These are phyloP conservation scores for Botrytis medusae DNA, from an alignment of 2,329 filamentous ascomycete genomes.

Conservation along the genomic window DNA sequence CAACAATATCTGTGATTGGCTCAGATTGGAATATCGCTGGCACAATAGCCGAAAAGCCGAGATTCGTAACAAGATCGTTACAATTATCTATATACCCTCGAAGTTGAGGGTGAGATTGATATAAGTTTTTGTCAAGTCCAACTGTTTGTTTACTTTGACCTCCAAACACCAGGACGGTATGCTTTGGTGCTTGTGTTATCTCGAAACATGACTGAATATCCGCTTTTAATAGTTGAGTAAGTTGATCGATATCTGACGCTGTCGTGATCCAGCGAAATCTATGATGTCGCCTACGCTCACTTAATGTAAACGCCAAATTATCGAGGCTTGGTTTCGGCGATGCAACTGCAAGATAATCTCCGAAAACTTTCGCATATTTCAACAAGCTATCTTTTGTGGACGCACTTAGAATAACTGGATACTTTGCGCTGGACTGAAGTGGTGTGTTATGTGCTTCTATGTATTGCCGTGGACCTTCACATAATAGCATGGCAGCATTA, in stretches of 20 bases:
- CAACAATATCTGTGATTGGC: constrained; percentile 20
- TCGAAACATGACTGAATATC: background rate
- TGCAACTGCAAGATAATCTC: background rate
- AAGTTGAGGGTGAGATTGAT: constrained; percentile 16
- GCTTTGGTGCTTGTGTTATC: constrained; percentile 23
- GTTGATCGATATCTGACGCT: background rate
- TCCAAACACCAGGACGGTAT: constrained; percentile 42
- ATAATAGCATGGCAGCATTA: constrained; percentile 29
- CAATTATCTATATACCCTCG: constrained; percentile 27
- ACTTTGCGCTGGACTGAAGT: background rate
- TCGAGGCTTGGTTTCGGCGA: background rate
- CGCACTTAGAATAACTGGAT: background rate
- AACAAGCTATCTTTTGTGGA: background rate
- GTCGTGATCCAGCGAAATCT: background rate
- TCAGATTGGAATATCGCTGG: constrained; percentile 27
- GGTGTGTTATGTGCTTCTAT: background rate
- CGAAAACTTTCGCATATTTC: background rate
- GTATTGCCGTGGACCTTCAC: constrained; percentile 12
- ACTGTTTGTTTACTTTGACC: constrained; percentile 24
- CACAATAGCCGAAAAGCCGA: constrained; percentile 23
- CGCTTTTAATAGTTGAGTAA: background rate
- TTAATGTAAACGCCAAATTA: constrained; percentile 1
- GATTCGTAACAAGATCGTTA: constrained; percentile 9
- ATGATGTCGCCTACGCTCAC: background rate
- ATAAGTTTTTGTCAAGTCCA: constrained; percentile 20